A percentile compares a stretch with the other conserved stretches of the same genome.
Evolutionary conservation across 179 eudicot genomes (phyloP).

Genomic region (Actinidia arguta): DNA sequence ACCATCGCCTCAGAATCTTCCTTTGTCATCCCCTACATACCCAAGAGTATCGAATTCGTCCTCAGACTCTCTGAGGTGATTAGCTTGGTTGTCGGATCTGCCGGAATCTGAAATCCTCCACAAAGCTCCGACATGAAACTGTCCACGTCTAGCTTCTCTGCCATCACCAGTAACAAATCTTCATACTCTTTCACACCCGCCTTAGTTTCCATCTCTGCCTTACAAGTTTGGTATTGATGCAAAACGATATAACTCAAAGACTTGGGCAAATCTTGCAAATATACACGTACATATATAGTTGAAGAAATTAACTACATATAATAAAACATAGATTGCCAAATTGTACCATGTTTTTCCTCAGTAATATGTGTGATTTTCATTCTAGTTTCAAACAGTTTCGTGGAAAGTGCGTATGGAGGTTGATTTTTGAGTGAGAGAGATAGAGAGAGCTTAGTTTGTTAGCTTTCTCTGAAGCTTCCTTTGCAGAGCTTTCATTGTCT

Average conservation of each 20-base stretch:
- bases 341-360: neutral
- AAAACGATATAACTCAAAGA: neutral
- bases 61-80: slow-evolving; percentile 67
- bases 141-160: slow-evolving; percentile 66
- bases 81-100: slow-evolving; percentile 48
- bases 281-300: neutral
- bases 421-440: neutral
- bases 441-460: slow-evolving; percentile 16
- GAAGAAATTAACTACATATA: neutral
- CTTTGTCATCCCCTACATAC: slow-evolving; percentile 58
- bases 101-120: slow-evolving; percentile 63
- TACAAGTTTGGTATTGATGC: neutral
- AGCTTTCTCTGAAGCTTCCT: slow-evolving; percentile 57
- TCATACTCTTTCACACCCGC: slow-evolving; percentile 26
- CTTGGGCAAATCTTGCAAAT: neutral
- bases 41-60: slow-evolving; percentile 59
- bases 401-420: slow-evolving; percentile 42
- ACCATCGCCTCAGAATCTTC: slow-evolving; percentile 71
- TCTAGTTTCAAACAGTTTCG: slow-evolving; percentile 26
- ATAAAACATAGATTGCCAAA: neutral
- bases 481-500: slow-evolving; percentile 8
- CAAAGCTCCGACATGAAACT: slow-evolving; percentile 63
- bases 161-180: slow-evolving; percentile 72
- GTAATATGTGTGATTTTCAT: neutral
- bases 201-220: neutral